Conservation (phyloP, 768 basidiomycete genomes). For the Phaffia australis region DNA sequence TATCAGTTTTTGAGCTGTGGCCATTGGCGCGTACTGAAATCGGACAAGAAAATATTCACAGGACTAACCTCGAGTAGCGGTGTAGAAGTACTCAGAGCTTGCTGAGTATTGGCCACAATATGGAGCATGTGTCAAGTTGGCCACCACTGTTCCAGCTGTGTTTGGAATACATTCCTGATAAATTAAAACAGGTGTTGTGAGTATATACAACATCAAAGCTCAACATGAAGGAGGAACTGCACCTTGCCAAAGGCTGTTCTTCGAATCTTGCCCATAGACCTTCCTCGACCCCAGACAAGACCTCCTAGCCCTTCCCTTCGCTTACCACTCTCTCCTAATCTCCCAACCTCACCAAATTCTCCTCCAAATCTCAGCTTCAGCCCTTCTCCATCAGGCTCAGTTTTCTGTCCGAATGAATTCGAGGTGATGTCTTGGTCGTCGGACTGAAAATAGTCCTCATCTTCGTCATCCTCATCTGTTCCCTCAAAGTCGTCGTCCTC, state of each 20-base stretch:
- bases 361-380: constrained; percentile 21
- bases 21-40: neutral
- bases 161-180: constrained; percentile 19
- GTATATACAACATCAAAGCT: neutral
- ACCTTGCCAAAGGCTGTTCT: neutral
- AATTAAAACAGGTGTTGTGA: neutral
- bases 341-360: constrained; percentile 23
- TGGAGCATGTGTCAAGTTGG: constrained; percentile 15
- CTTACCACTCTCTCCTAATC: too few species aligned
- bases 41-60: neutral
- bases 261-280: constrained; percentile 7
- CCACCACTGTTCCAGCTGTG: constrained; percentile 22
- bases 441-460: neutral
- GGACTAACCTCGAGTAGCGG: constrained; percentile 64
- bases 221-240: neutral
- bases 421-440: neutral
- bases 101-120: constrained; percentile 26
- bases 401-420: neutral
- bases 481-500: neutral
- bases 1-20: too few species aligned
- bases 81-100: constrained; percentile 90
- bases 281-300: neutral
- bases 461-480: neutral
- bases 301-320: constrained; percentile 6
- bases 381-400: constrained; percentile 8